phyloP scores from a whole-genome alignment of 1,284 basidiomycete genomes.

The Moesziomyces parantarcticus region DNA sequence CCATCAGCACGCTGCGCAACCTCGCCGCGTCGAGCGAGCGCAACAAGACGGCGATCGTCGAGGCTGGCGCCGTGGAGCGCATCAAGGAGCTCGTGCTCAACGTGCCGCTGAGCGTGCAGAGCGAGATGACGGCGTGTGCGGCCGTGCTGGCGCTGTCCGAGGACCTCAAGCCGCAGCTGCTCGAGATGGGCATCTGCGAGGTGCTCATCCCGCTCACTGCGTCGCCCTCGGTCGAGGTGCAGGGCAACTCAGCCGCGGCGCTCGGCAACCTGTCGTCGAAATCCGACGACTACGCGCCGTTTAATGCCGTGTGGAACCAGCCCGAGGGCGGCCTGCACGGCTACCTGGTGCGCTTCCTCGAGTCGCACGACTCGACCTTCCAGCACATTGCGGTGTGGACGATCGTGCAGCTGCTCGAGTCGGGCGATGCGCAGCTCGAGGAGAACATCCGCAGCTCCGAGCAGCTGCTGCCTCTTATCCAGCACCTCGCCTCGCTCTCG shows the following conservation, averaged over 20 bases:
- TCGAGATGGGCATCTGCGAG: slow-evolving; percentile 99
- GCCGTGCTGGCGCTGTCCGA: slow-evolving; percentile 71
- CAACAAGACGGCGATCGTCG: slow-evolving; percentile 98
- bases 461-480: slow-evolving; percentile 62
- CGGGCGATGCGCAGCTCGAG: slow-evolving; percentile 75
- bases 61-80: slow-evolving; percentile 96
- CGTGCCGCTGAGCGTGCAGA: slow-evolving; percentile 96
- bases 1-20: slow-evolving; percentile 97
- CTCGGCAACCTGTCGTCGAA: slow-evolving; percentile 94
- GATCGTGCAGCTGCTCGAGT: slow-evolving; percentile 94
- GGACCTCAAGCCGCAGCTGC: slow-evolving; percentile 70
- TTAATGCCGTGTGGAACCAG: slow-evolving; percentile 97
- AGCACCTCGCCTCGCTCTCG: slow-evolving; percentile 45
- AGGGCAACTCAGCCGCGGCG: slow-evolving; percentile 97
- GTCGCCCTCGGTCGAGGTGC: slow-evolving; percentile 95
- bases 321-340: slow-evolving; percentile 96
- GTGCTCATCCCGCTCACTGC: slow-evolving; percentile 96
- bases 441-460: slow-evolving; percentile 64
- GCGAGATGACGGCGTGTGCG: slow-evolving; percentile 99
- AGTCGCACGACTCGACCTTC: slow-evolving; percentile 96
- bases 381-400: slow-evolving; percentile 97
- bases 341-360: slow-evolving; percentile 94
- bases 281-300: slow-evolving; percentile 94
- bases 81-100: slow-evolving; percentile 96
- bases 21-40: slow-evolving; percentile 96